Evolutionary conservation across 2,329 filamentous ascomycete genomes (phyloP), one percentile per base, ranked within the genome.

Genomic region (Verruconis gallopava): DNA sequence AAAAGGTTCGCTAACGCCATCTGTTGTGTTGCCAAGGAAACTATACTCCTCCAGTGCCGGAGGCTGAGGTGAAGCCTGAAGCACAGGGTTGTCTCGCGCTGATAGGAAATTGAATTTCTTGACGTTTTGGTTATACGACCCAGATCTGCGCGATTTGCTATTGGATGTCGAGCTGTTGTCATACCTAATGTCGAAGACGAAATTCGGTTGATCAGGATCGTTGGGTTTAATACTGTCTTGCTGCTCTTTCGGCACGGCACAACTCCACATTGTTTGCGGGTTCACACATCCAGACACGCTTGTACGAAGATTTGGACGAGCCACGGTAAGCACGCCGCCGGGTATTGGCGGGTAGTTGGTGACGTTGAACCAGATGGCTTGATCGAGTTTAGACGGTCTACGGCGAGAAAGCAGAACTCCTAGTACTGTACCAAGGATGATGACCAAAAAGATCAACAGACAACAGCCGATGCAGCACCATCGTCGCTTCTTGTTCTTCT

Each of bases 271-370:
- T 0, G 81, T 83, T 3, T 75, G 68, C 1, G 81, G 81, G 5
- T 69, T 65, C 3, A 88, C 77, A 50, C 88, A 96, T 4, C 73
- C 75, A 17, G 73, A 74, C 42, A 75, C 71, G n/a, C 74, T 64
- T 2, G 71, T 63, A 0, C 72, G 71, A 38, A 81, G 77, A 50
- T 83, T 73, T 0, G 85, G 76, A 4, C 80, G 81, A 13, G 82
- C 74, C 13, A 95, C 72, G 0, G 85, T 93, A 46, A 84, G 71
- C 14, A 89, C 71, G 0, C 88, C 89, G 0, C 83, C 89, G 2
- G 84, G 85, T 53, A 95, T 84, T 0, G 86, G 81, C 14, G 88
- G 88, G 50, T 84, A 94, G 39, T 79, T 77, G 1, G 88, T 93
- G 47, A 93, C 58, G 55, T 93, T 94, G 44, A 94, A 68, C 81